Evolutionary conservation across 2,329 filamentous ascomycete species (phyloP).

Genomic region (Calonectria pauciramosa): DNA sequence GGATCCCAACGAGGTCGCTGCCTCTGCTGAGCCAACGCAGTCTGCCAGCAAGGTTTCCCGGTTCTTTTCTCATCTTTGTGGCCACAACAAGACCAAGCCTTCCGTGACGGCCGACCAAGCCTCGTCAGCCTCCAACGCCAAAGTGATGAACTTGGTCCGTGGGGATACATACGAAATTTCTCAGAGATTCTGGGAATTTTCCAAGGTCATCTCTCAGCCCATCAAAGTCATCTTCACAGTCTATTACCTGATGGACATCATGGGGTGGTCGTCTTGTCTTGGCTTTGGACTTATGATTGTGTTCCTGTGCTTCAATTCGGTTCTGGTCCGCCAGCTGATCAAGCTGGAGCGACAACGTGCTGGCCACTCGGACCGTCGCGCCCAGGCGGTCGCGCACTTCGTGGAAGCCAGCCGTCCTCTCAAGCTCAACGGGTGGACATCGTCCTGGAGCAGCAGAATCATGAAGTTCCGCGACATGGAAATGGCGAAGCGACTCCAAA

Average conservation of each 20-base stretch:
- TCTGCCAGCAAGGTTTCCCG: constrained; percentile 19
- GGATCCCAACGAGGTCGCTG: constrained; percentile 35
- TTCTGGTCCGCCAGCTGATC: constrained; percentile 76
- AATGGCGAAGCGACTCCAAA: constrained; percentile 54
- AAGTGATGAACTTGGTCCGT: constrained; percentile 90
- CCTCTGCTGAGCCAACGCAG: not conserved
- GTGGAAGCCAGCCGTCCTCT: constrained; percentile 85
- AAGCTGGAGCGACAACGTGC: constrained; percentile 79
- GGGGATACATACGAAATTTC: constrained; percentile 86
- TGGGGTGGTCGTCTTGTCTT: constrained; percentile 84
- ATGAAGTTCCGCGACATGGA: constrained; percentile 52
- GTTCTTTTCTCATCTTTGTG: constrained; percentile 37
- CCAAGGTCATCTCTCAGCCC: constrained; percentile 81
- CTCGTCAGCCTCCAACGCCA: constrained; percentile 83
- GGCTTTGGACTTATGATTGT: constrained; percentile 78
- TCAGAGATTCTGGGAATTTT: constrained; percentile 90
- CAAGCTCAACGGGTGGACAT: constrained; percentile 58
- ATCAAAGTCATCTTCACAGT: constrained; percentile 80
- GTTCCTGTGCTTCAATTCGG: constrained; percentile 77
- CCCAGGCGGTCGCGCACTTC: constrained; percentile 87
- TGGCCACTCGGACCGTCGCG: constrained; percentile 79
- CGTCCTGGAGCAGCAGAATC: constrained; percentile 53
- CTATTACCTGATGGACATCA: constrained; percentile 75
- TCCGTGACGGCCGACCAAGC: constrained; percentile 44
- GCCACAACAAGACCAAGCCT: constrained; percentile 34